These are phyloP conservation scores for Ascosphaera aggregata DNA, from an alignment of 2,329 filamentous ascomycete species.

Conservation along the genomic window DNA sequence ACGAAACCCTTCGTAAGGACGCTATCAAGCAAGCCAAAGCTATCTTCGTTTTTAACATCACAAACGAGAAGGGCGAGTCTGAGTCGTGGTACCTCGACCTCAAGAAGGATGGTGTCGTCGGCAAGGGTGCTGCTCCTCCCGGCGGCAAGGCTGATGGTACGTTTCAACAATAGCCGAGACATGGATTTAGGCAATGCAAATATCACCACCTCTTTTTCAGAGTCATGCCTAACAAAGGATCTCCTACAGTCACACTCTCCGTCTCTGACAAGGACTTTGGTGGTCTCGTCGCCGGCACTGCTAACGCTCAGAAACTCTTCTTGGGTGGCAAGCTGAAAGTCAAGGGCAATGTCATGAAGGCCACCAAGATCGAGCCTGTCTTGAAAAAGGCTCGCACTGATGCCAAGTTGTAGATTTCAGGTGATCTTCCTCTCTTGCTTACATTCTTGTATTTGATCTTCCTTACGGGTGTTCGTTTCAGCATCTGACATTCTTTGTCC, in stretches of 20 bases:
- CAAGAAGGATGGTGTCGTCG: slow-evolving; percentile 68
- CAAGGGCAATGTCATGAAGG: slow-evolving; percentile 94
- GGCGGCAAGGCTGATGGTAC: slow-evolving; percentile 65
- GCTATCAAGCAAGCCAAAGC: slow-evolving; percentile 75
- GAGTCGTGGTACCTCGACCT: slow-evolving; percentile 90
- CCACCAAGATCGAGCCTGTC: slow-evolving; percentile 86
- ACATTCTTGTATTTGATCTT: background rate
- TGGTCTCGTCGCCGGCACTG: slow-evolving; percentile 62
- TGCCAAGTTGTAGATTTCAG: slow-evolving; percentile 47
- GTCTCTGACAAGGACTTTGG: slow-evolving; percentile 74
- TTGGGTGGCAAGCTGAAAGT: slow-evolving; percentile 99
- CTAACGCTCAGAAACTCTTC: slow-evolving; percentile 84
- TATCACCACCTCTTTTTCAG: too few species aligned
- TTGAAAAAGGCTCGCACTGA: slow-evolving; percentile 68
- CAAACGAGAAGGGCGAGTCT: slow-evolving; percentile 59
- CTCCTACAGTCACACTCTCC: slow-evolving; percentile 49
- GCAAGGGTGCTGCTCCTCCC: slow-evolving; percentile 41
- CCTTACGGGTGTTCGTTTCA: too few species aligned
- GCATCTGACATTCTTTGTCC: background rate
- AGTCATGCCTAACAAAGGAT: background rate
- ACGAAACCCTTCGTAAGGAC: slow-evolving; percentile 50
- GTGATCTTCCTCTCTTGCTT: background rate
- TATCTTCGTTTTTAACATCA: slow-evolving; percentile 77
- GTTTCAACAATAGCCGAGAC: slow-evolving; percentile 13
- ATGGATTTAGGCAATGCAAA: too few species aligned